Base-by-base conservation (phyloP, 2,329 filamentous ascomycete species). In the Zymoseptoria crescenta region DNA sequence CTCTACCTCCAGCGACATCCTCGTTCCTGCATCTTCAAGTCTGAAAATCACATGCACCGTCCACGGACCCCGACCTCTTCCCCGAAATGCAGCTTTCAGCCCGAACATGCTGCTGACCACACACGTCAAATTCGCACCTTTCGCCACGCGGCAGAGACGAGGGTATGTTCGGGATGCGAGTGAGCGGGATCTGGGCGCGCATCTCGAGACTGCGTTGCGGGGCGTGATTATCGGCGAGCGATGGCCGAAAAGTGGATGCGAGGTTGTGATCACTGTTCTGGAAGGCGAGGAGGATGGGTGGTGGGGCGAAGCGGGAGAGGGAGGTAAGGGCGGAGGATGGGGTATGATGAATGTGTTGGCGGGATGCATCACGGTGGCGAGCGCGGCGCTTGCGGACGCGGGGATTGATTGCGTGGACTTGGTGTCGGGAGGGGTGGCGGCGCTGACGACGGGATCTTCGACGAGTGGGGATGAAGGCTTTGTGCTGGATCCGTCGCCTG, bases 201-300 rank as follows among this genome's bases (percentile, higher is more conserved):
- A 97, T 72, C 79, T 99, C 2, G 92, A 97, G 74, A 93, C 91
- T 16, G 92, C 94, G 27, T 80, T 99, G 55, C 84, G 91, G 35
- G 93, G 93, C 0, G 89, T 91, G 7, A 86, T 97, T 55, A 93
- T 97, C 70, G 91, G 91, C 13, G 92, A 96, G 72, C 82, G 93
- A 59, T 99, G 93, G 90, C 94, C 94, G n/a, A 99, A 99, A 79
- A 96, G 91, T 73, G 92, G 91, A 51, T 87, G 96, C n/a, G 94
- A 99, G 72, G 87, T 99, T 49, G 87, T 96, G 19, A 85, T 99
- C 54, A 96, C 91, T 0, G 86, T 99, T 54, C 80, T 99, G 19
- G 94, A 99, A 76, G 93, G 91, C 2, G 94, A 97, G 70, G 90
- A 96, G 72, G 88, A 93, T 68, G 78, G 79, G 41, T 85, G 83